These are phyloP conservation scores for Talaromyces stipitatus DNA, from an alignment of 495 filamentous ascomycete genomes.

Conservation along the genomic window DNA sequence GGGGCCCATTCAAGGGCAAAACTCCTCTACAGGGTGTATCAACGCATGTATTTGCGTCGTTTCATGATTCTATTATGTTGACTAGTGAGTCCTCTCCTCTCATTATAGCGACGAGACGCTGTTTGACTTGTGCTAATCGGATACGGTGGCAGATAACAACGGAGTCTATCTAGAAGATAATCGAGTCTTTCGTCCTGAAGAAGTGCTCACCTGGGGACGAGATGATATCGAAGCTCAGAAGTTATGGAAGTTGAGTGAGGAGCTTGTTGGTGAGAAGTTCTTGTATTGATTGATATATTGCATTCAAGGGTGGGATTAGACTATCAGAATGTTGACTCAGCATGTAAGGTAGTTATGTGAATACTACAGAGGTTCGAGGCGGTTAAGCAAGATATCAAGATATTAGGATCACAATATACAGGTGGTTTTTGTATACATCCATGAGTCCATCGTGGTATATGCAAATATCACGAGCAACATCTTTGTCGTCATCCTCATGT, in stretches of 20 bases:
- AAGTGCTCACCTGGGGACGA: slow-evolving; percentile 29
- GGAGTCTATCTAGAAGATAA: slow-evolving; percentile 32
- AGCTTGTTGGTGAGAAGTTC: slow-evolving; percentile 7
- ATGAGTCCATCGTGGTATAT: no score
- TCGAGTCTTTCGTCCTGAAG: slow-evolving; percentile 26
- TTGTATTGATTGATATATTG: slow-evolving; percentile 4
- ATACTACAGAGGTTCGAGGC: no score
- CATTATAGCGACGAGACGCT: neutral
- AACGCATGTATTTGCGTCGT: slow-evolving; percentile 49
- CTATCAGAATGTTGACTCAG: no score
- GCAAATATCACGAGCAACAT: no score
- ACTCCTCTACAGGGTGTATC: slow-evolving; percentile 44
- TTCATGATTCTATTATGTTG: slow-evolving; percentile 38
- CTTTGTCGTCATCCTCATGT: no score
- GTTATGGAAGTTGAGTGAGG: slow-evolving; percentile 15
- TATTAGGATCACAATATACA: no score
- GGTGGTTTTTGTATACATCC: no score
- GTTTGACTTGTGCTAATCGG: neutral
- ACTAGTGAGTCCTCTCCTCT: slow-evolving; percentile 24
- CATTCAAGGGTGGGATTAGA: no score
- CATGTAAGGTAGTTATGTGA: no score
- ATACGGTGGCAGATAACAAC: slow-evolving; percentile 16
- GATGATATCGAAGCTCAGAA: slow-evolving; percentile 32
- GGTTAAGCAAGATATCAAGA: no score
- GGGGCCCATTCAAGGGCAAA: slow-evolving; percentile 30